Base-by-base conservation (phyloP, 257 asterid genomes). In the Leonotis leonurus region DNA sequence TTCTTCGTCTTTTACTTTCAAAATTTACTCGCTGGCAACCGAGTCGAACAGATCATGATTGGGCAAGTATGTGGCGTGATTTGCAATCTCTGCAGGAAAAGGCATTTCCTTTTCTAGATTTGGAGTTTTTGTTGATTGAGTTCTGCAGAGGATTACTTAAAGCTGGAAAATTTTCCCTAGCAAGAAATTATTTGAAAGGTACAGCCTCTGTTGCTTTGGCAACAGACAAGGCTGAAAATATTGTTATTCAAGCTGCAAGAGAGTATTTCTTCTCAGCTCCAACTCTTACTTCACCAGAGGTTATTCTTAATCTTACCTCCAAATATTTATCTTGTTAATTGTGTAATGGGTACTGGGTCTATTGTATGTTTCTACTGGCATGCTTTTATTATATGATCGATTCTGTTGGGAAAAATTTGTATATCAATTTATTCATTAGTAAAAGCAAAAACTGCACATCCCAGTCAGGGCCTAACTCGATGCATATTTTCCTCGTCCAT, bases 241-340 rank as follows among this genome's bases (percentile, higher is more conserved):
- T 93, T 69, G 97, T 93, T 70, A 85, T 93, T 78, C 96, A 87
- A 81, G 95, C 99, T 75, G 97, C 97, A 39, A 76, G 99, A 75
- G 99, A 93, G 73, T 93, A 93, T 73, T 93, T 93, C 81, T 93
- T 77, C 73, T 87, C 99, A 71, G 99, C 99, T 26, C 94, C 99
- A 60, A 89, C 94, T 77, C 97, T 93, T 67, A 62, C 94, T 62
- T 79, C 95, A 76, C 80, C 90, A 2, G 99, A 93, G 86, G 99
- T 86, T 80, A 76, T 75, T 76, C 68, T 67, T 62, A 44, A 37
- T 48, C 14, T 44, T 69, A 36, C 35, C 73, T 70, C 51, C 68
- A 39, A 30, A 25, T 49, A 55, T 60, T 37, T 44, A 33, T 26
- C 29, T 24, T 56, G 22, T 40, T 55, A 11, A 20, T 52, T 32